phyloP scores from a whole-genome alignment of 495 filamentous ascomycete genomes.

The Aspergillus olivimuriae region DNA sequence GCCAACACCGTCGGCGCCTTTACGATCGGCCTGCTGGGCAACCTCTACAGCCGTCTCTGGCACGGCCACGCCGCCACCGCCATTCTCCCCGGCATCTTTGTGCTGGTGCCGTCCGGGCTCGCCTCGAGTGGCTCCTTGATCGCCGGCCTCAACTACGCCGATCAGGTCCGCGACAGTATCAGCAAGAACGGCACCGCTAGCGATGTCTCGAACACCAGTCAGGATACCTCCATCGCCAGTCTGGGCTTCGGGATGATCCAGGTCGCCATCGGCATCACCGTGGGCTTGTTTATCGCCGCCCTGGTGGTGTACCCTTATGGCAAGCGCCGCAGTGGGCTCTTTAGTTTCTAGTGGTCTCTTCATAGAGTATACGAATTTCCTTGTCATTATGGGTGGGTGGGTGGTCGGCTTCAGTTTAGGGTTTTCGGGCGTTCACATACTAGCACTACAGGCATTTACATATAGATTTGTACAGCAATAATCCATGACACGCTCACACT shows the following conservation, averaged over 20 bases:
- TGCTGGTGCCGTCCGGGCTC: constrained; percentile 85
- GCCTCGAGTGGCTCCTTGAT: constrained; percentile 77
- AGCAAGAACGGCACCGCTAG: constrained; percentile 31
- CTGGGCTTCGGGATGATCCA: constrained; percentile 84
- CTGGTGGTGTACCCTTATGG: constrained; percentile 83
- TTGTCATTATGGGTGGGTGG: too few species aligned
- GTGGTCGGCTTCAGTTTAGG: not conserved
- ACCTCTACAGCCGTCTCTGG: constrained; percentile 74
- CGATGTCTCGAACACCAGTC: constrained; percentile 23
- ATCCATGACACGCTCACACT: too few species aligned
- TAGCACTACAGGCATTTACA: too few species aligned
- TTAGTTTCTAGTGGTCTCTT: constrained; percentile 66
- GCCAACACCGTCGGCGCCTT: constrained; percentile 82
- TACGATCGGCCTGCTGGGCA: constrained; percentile 77
- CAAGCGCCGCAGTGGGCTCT: constrained; percentile 80
- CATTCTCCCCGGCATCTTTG: constrained; percentile 90
- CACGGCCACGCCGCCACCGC: constrained; percentile 82
- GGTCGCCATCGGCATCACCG: constrained; percentile 87
- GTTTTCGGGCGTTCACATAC: too few species aligned
- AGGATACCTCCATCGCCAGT: constrained; percentile 57
- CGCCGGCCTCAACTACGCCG: constrained; percentile 67
- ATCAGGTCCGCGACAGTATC: constrained; percentile 58
- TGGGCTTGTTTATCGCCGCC: constrained; percentile 80
- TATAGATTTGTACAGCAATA: too few species aligned
- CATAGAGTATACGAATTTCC: too few species aligned